A percentile compares a stretch with the other conserved stretches of the same genome.
phyloP scores from a whole-genome alignment of 768 basidiomycete genomes.

The Russula ochroleuca region DNA sequence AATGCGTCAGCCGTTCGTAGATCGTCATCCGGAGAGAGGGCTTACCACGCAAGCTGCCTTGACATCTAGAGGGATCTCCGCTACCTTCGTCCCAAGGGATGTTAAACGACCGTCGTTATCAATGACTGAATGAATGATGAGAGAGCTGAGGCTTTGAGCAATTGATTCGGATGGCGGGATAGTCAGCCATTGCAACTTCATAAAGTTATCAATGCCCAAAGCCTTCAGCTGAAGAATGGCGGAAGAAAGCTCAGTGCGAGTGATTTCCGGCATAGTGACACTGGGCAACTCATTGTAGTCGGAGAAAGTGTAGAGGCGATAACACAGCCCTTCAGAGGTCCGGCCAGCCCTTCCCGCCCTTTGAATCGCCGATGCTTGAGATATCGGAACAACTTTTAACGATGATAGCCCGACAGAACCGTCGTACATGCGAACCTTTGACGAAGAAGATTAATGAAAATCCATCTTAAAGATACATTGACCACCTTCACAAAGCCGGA shows the following conservation, averaged over 20 bases:
- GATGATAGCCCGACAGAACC: constrained; percentile 82
- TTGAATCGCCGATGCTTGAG: constrained; percentile 86
- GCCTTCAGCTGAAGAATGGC: constrained; percentile 93
- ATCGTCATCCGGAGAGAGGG: constrained; percentile 12
- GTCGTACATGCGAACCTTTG: constrained; percentile 85
- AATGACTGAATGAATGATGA: constrained; percentile 78
- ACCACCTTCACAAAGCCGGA: constrained; percentile 90
- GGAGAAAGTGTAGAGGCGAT: constrained; percentile 77
- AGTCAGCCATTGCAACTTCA: constrained; percentile 95
- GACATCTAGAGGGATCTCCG: constrained; percentile 92
- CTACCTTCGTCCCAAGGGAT: constrained; percentile 74
- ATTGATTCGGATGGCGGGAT: constrained; percentile 84
- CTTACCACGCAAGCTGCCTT: constrained; percentile 90
- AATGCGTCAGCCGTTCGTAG: not conserved
- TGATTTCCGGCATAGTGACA: constrained; percentile 85
- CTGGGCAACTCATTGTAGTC: constrained; percentile 56
- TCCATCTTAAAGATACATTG: not conserved
- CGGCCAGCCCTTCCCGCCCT: constrained; percentile 93
- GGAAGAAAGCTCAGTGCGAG: constrained; percentile 84
- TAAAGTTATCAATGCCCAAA: constrained; percentile 89
- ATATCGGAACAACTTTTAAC: constrained; percentile 77
- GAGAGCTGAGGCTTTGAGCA: constrained; percentile 77
- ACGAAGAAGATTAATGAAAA: not conserved
- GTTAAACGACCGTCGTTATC: constrained; percentile 77
- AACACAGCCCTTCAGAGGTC: constrained; percentile 88